Evolutionary conservation across 257 asterid species (phyloP).

Genomic region (Nicotiana knightiana): DNA sequence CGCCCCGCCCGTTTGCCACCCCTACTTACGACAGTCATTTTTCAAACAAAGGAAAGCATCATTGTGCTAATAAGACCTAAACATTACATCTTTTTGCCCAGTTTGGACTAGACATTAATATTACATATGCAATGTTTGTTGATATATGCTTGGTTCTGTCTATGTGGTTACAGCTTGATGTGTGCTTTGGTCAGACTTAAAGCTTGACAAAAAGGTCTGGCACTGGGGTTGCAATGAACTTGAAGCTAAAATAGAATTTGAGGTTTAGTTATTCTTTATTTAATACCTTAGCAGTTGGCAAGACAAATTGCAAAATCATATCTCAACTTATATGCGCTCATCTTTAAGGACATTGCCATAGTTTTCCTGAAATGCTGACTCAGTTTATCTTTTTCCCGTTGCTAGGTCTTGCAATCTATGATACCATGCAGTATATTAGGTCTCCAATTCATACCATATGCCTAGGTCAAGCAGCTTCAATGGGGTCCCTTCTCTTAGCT

Average conservation of each 20-base stretch:
- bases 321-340: background rate
- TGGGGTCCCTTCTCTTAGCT: conserved; percentile 94
- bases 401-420: conserved; percentile 91
- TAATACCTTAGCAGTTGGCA: background rate
- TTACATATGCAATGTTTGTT: background rate
- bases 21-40: background rate
- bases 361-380: background rate
- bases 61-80: background rate
- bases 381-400: background rate
- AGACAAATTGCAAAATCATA: background rate
- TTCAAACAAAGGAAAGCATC: background rate
- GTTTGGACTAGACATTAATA: background rate
- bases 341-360: background rate
- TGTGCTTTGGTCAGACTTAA: background rate
- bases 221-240: background rate
- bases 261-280: background rate
- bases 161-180: background rate
- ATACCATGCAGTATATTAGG: conserved; percentile 89
- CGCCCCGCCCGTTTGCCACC: too few species aligned
- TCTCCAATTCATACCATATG: conserved; percentile 88
- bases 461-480: conserved; percentile 96
- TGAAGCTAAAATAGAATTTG: background rate
- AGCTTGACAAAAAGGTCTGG: background rate
- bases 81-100: background rate
- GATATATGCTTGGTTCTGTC: background rate